These are phyloP conservation scores for Fusarium scirpi DNA, from an alignment of 2,329 filamentous ascomycete species.

Conservation along the genomic window DNA sequence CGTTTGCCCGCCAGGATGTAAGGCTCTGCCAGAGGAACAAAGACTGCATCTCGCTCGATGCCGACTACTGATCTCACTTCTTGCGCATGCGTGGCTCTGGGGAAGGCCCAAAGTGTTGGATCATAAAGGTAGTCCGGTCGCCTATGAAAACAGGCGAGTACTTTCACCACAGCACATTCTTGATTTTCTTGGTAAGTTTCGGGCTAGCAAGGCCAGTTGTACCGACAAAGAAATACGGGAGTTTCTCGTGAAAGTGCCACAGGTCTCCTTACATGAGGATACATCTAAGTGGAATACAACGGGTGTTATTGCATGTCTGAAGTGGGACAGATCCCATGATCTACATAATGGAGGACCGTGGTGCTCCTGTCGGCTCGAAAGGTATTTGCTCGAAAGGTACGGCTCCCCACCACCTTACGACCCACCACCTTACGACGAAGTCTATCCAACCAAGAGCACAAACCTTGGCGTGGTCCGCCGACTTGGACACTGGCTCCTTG, in stretches of 20 bases:
- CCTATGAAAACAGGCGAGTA: neutral
- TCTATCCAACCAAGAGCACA: too few relatives aligned
- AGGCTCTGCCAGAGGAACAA: neutral
- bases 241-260: neutral
- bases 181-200: neutral
- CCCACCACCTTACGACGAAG: neutral
- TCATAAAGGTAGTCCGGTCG: neutral
- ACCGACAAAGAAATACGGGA: neutral
- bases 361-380: neutral
- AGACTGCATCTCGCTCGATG: neutral
- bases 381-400: neutral
- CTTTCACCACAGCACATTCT: neutral
- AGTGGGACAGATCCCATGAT: neutral
- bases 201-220: neutral
- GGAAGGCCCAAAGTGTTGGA: neutral
- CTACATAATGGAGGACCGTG: neutral
- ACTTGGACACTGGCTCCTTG: too few relatives aligned
- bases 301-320: neutral
- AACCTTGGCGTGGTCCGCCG: too few relatives aligned
- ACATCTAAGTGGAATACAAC: neutral
- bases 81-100: neutral
- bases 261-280: neutral
- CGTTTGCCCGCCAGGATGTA: neutral
- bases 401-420: too few relatives aligned
- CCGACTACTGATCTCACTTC: neutral